Conservation (phyloP, 108 stramenopile species). For the Aureococcus anophagefferens region DNA sequence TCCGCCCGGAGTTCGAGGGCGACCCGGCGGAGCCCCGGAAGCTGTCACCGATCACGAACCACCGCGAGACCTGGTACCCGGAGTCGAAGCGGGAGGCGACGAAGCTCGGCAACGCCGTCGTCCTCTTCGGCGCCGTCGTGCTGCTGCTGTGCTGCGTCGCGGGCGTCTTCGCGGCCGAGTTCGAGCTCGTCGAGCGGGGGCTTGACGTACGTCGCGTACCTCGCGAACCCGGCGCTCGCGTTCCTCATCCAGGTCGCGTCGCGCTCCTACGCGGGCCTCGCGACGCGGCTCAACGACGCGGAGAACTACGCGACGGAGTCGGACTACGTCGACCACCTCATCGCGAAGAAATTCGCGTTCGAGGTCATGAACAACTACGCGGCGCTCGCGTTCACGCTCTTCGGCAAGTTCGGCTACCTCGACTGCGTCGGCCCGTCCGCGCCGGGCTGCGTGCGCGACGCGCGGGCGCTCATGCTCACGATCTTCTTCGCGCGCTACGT, state of each 20-base stretch:
- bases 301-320: conserved; percentile 48
- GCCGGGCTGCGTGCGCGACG: background rate
- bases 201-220: background rate
- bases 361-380: conserved; percentile 48
- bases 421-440: background rate
- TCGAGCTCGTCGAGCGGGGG: background rate
- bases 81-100: background rate
- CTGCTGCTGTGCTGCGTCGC: conserved; percentile 29
- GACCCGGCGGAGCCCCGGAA: background rate
- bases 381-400: conserved; percentile 43
- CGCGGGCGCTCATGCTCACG: background rate
- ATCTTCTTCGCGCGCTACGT: background rate
- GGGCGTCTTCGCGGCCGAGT: background rate
- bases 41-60: conserved; percentile 20
- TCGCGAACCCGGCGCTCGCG: conserved; percentile 8
- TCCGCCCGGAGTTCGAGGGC: conserved; percentile 28
- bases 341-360: conserved; percentile 47
- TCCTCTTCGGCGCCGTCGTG: conserved; percentile 16
- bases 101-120: background rate
- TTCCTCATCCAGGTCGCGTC: conserved; percentile 15
- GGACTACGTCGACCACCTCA: conserved; percentile 36
- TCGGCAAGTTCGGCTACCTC: conserved; percentile 17
- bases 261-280: background rate
- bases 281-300: conserved; percentile 14
- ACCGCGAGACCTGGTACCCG: conserved; percentile 8